Evolutionary conservation across 2,329 filamentous ascomycete genomes (phyloP), one percentile per base, ranked within the genome.

Genomic region (Aspergillaceae sp.): DNA sequence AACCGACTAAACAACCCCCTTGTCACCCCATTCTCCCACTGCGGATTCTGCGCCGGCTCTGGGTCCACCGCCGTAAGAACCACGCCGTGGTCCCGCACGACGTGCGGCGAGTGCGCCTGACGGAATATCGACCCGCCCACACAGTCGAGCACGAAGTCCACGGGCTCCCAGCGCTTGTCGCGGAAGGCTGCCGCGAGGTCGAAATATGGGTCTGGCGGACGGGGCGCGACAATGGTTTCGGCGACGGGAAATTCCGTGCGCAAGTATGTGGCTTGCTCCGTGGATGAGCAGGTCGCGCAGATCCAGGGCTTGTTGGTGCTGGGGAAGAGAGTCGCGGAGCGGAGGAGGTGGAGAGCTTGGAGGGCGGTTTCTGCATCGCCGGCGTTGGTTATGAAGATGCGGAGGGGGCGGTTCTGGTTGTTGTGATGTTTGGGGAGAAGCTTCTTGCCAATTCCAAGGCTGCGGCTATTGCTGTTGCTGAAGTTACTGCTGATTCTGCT

Each of bases 121-220:
- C 49, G 56, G 47, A 67, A 61, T 35, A 62, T 60, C 30, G 59
- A 49, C 3, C 56, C 55, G 29, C 64, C 66, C 8, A 60, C 54
- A 45, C 66, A 70, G 43, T 72, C 68, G 27, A 72, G 49, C 7
- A 71, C 65, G 5, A 71, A 48, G 51, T 71, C 67, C 6, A 70
- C 66, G 0, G 67, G 64, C 1, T 49, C 47, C 60, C 64, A 68
- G 7, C 51, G 51, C 3, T 56, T 59, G 4, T 54, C 42, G 7
- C 53, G 54, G 55, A 69, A 70, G 26, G 56, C 53, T 26, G 48
- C 47, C 2, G 53, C 56, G 29, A 70, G 55, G 48, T 68, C 58
- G 41, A 57, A 61, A 10, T 61, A 58, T 2, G 51, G 42, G 1
- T 50, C 37, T 2, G 56, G 41, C 0, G 62, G 56, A 3, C 60